Percentiles rank a stretch among this genome's conserved stretches.
Conservation (phyloP, 805 yeast genomes). For the Metschnikowia lunata region DNA sequence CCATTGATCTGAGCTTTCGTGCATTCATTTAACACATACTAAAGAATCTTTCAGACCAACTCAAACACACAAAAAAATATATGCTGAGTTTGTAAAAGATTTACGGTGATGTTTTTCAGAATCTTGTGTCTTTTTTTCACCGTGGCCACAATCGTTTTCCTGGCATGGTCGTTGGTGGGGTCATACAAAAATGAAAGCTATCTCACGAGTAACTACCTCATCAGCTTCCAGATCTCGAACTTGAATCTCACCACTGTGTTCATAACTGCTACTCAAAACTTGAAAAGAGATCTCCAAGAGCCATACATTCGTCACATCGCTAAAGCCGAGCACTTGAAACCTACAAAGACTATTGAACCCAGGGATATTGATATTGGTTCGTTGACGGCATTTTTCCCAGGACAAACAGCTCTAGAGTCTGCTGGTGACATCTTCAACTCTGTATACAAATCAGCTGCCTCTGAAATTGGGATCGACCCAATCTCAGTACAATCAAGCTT, state of each 20-base stretch:
- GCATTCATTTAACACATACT: no score
- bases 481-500: neutral
- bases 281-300: constrained; percentile 1
- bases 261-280: constrained; percentile 8
- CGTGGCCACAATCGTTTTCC: constrained; percentile 26
- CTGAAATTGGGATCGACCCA: constrained; percentile 7
- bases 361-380: constrained; percentile 3
- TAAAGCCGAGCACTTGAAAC: neutral
- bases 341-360: constrained; percentile 5
- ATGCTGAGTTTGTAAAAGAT: no score
- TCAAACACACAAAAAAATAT: no score
- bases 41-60: no score
- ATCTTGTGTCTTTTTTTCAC: constrained; percentile 30
- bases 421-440: constrained; percentile 1
- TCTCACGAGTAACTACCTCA: constrained; percentile 32
- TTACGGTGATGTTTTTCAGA: constrained; percentile 25
- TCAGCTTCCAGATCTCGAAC: constrained; percentile 32
- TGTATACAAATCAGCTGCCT: constrained; percentile 6
- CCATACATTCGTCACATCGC: neutral
- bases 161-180: constrained; percentile 36
- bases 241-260: constrained; percentile 31
- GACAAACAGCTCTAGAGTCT: constrained; percentile 2
- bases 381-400: constrained; percentile 4
- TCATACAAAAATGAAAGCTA: constrained; percentile 33
- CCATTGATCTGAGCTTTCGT: no score